Conservation (phyloP, 192 early-diverging fungal genomes). For the Cladochytrium replicatum region DNA sequence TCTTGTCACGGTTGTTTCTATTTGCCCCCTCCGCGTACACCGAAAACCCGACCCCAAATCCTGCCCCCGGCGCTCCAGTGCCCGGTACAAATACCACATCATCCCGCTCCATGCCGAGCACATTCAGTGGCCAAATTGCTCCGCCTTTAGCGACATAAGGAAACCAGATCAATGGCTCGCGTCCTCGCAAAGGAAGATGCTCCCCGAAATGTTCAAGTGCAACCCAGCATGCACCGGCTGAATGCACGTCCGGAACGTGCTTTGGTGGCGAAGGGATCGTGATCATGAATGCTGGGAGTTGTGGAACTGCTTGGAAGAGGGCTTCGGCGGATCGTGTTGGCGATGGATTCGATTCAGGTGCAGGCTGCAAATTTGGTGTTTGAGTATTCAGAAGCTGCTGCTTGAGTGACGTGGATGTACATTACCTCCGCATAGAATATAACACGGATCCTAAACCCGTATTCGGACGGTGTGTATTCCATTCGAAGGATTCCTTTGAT, state of each 20-base stretch:
- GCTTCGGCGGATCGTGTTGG: background rate
- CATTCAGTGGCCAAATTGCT: slow-evolving; percentile 14
- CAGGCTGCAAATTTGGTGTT: background rate
- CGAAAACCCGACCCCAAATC: no score
- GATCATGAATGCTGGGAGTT: no score
- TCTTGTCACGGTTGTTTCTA: no score
- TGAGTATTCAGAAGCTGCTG: slow-evolving; percentile 4
- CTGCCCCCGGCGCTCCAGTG: no score
- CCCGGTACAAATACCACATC: slow-evolving; percentile 18
- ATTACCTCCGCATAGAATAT: slow-evolving; percentile 28
- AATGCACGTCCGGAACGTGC: slow-evolving; percentile 14
- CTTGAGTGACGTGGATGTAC: background rate
- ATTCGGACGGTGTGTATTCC: slow-evolving; percentile 16
- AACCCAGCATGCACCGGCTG: slow-evolving; percentile 25
- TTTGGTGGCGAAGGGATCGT: no score
- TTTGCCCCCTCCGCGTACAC: no score
- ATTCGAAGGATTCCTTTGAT: slow-evolving; percentile 17
- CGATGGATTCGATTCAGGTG: background rate
- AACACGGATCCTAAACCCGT: slow-evolving; percentile 16
- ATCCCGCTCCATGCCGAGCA: slow-evolving; percentile 8
- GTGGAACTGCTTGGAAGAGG: background rate
- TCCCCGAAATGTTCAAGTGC: slow-evolving; percentile 19
- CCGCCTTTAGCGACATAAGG: slow-evolving; percentile 14
- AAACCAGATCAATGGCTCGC: slow-evolving; percentile 12
- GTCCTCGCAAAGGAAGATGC: slow-evolving; percentile 16